Base-by-base conservation (phyloP, 2,329 filamentous ascomycete species). In the Fusarium sp. region DNA sequence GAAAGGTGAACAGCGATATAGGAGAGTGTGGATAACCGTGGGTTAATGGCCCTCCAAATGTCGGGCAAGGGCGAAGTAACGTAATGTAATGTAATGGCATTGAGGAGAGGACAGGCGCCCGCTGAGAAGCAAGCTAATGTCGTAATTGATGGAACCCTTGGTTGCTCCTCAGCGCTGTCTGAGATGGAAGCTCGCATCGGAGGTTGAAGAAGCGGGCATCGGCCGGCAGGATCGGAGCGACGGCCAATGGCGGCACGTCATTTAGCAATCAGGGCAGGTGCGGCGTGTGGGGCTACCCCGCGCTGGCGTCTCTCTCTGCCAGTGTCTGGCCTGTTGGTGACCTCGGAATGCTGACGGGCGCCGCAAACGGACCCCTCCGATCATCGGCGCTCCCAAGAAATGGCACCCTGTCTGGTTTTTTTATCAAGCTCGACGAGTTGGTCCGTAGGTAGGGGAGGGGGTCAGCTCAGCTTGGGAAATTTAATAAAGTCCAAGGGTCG, bases 191-290 rank as follows among this genome's bases (percentile, higher is more conserved):
- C 45, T 72, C 40, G 68, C 54, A 78, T 78, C 76, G 76, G 76
- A 78, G 76, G 73, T 74, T 77, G 76, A 68, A 75, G 73, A 66
- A 65, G 71, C 66, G 62, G 73, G 69, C 66, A 78, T 77, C 69
- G 65, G 65, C 65, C 68, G 71, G 67, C 61, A 63, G 65, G 62
- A 74, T 65, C 68, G 70, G 56, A 58, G 58, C 16, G 18, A 52
- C 31, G 40, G 54, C 79, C 78, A 80, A 80, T 80, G 47, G 54
- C 6, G 35, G 38, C 60, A 22, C 36, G 35, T 56, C 35, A 77
- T 77, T 81, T 81, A 80, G 67, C 78, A 80, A 80, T 80, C 78
- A 77, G 71, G 66, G 69, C 63, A 75, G 73, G 64, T 67, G 70
- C 59, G 62, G 45, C 40, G 59, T 70, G 77, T 76, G 73, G 70